phyloP scores from a whole-genome alignment of 202 grass and related monocot species.

The Cymbopogon flexuosus region DNA sequence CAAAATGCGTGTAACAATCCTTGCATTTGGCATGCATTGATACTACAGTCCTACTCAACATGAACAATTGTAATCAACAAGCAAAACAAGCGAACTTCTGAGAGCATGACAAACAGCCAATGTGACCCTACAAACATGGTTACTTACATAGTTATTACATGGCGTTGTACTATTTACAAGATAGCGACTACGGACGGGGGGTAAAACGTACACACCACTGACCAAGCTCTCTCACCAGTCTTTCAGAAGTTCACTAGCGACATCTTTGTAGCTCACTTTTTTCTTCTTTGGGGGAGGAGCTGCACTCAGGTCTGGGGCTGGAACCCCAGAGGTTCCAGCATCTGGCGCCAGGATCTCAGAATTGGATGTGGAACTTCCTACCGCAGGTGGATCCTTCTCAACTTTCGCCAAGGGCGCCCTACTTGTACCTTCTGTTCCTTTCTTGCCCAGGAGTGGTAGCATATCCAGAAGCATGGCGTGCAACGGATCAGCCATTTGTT shows the following conservation, averaged over 20 bases:
- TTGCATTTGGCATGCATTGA: background rate
- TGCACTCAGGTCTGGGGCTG: conserved; percentile 24
- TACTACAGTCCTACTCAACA: background rate
- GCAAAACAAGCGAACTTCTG: background rate
- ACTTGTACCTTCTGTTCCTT: background rate
- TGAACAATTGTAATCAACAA: background rate
- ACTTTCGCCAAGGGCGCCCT: background rate
- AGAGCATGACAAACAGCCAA: background rate
- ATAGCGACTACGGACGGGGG: background rate
- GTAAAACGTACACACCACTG: too few species aligned
- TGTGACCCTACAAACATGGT: background rate
- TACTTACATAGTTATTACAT: background rate
- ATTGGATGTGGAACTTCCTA: conserved; percentile 14
- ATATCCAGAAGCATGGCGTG: conserved; percentile 86
- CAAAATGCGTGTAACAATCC: background rate
- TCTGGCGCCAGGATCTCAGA: background rate
- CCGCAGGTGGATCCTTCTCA: conserved; percentile 8
- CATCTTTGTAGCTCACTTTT: conserved; percentile 90
- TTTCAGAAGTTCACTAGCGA: conserved; percentile 65
- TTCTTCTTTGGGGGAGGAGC: conserved; percentile 50
- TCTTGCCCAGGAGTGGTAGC: conserved; percentile 64
- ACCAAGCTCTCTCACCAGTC: conserved; percentile 52
- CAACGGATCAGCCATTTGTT: conserved; percentile 74
- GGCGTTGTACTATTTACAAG: conserved; percentile 15
- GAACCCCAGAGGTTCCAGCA: background rate